Evolutionary conservation across 371 early-diverging fungal species (phyloP).

Genomic region (Mucor irregularis): DNA sequence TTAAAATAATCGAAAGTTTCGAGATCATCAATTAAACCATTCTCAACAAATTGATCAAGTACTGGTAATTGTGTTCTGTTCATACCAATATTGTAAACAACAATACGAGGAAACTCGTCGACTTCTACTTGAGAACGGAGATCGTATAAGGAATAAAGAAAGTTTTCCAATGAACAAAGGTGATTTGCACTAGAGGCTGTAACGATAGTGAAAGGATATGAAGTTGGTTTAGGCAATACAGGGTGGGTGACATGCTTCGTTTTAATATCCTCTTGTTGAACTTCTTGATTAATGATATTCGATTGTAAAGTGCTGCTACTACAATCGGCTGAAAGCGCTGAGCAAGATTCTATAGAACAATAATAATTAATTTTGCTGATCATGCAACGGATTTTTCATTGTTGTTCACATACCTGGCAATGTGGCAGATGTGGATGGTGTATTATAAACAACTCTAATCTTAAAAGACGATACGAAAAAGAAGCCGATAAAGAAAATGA

Average conservation of each 20-base stretch:
- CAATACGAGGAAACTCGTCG: constrained; percentile 31
- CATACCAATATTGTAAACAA: constrained; percentile 41
- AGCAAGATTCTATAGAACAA: not conserved
- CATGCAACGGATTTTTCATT: not conserved
- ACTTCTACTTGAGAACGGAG: constrained; percentile 21
- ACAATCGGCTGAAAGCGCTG: not conserved
- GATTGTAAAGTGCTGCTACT: not conserved
- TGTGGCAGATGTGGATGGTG: constrained; percentile 1
- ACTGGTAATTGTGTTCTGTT: constrained; percentile 29
- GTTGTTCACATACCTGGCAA: not conserved
- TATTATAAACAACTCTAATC: constrained; percentile 19
- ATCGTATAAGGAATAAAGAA: constrained; percentile 47
- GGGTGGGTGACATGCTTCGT: constrained; percentile 14
- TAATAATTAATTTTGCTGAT: not conserved
- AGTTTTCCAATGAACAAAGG: constrained; percentile 56
- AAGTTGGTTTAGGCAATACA: constrained; percentile 8
- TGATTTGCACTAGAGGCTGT: constrained; percentile 61
- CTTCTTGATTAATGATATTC: constrained; percentile 1
- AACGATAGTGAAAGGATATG: constrained; percentile 47
- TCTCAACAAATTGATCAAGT: constrained; percentile 23
- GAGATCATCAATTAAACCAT: constrained; percentile 40
- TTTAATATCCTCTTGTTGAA: not conserved
- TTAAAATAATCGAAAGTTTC: constrained; percentile 40
- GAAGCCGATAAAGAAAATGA: constrained; percentile 16
- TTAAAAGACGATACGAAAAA: constrained; percentile 25